Base-by-base conservation (phyloP, 306 rosid genomes). In the Pyrus bretschneideri region DNA sequence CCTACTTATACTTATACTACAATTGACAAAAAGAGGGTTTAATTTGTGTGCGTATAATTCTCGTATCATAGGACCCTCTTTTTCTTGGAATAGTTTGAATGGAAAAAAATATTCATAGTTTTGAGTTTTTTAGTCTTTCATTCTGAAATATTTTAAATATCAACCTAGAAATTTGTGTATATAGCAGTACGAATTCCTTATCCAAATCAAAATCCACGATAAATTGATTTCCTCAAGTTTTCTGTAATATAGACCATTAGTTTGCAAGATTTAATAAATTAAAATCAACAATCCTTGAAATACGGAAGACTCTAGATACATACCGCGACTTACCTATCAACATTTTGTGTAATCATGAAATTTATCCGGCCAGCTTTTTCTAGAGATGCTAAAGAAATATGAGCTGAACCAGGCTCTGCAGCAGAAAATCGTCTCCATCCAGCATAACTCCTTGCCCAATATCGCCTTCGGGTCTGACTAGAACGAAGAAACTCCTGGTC, bases 391-490 rank as follows among this genome's bases (percentile, higher is more conserved):
- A 93, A 80, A 82, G 96, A 88, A 60, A 73, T 52, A 86, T 91
- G 93, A 57, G 96, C 97, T 68, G 87, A 87, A 77, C 93, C 69
- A 61, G 98, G 98, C 75, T 85, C 89, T 21, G 97, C 92, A 4
- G 89, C 90, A 23, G 92, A 79, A 72, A 93, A 91, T 27, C 67
- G 79, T 82, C 90, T 94, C 98, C 97, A 94, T 52, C 97, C 98
- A 66, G 98, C 94, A 86, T 88, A 94, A 85, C 98, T 94, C 81
- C 98, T 86, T 68, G 98, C 90, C 98, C 98, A 94, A 67, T 94
- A 94, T 74, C 94, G 87, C 83, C 96, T 89, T 25, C 93, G 92
- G 73, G 94, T 84, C 70, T 84, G 86, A 72, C 46, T 87, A 54
- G 92, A 94, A 69, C 94, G 96, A 71, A 86, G 72, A 81, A 94